Percentiles rank a stretch among this genome's conserved stretches.
phyloP scores from a whole-genome alignment of 169 alveolate species.

The Eimeria sp. region DNA sequence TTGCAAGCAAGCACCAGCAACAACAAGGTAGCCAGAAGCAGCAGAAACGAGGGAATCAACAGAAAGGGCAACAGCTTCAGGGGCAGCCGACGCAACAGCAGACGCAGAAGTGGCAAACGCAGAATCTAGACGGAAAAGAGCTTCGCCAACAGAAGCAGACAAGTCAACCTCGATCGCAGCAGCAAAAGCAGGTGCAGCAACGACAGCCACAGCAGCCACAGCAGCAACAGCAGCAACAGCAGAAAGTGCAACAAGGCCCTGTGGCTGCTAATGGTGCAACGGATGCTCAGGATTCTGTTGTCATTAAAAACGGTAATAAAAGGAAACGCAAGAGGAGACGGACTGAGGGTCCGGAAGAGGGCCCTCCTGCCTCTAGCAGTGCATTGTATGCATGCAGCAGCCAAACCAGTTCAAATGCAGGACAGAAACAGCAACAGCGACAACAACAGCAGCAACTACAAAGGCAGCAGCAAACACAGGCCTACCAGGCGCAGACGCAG shows the following conservation, averaged over 20 bases:
- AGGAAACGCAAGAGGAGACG: background rate
- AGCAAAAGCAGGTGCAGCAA: background rate
- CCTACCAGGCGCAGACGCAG: background rate
- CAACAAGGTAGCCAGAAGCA: background rate
- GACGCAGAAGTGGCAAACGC: too few species aligned
- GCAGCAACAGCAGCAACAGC: conserved; percentile 16
- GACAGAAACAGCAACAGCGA: too few species aligned
- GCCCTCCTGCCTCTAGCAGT: background rate
- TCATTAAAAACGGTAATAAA: background rate
- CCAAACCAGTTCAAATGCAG: too few species aligned
- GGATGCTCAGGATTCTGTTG: background rate
- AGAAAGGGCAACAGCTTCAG: background rate
- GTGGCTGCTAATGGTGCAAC: background rate
- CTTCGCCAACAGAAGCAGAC: background rate
- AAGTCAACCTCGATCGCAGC: background rate
- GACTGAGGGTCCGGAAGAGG: background rate
- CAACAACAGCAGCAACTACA: too few species aligned
- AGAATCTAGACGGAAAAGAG: background rate
- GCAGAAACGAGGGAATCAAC: background rate
- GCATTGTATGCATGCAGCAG: too few species aligned
- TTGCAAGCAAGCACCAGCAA: background rate
- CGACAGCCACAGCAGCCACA: background rate
- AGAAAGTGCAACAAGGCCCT: background rate
- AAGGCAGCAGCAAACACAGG: too few species aligned
- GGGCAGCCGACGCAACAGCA: background rate